A percentile compares a stretch with the other conserved stretches of the same genome.
Evolutionary conservation across 1,284 basidiomycete genomes (phyloP).

Genomic region (Farysia itapuensis): DNA sequence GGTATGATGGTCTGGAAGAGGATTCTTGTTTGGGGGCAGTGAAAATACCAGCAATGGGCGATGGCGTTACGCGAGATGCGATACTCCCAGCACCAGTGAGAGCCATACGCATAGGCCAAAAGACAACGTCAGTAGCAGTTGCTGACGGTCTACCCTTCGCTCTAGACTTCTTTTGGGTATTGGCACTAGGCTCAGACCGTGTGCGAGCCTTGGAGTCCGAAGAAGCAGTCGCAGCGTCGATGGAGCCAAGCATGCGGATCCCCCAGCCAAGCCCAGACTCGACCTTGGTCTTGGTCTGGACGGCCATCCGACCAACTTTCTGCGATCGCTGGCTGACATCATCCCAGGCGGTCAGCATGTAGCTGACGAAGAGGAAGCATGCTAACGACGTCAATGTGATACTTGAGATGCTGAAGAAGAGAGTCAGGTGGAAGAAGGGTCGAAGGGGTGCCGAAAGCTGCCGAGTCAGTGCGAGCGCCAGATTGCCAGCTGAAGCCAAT

Average conservation of each 20-base stretch:
- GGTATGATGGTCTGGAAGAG: not conserved
- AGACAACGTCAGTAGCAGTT: slow-evolving; percentile 2
- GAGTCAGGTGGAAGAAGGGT: slow-evolving; percentile 43
- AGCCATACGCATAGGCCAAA: slow-evolving; percentile 26
- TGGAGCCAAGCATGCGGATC: slow-evolving; percentile 20
- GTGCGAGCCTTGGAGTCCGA: not conserved
- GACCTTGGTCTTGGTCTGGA: slow-evolving; percentile 19
- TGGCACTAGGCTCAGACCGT: not conserved
- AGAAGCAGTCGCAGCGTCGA: not conserved
- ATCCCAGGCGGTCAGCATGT: slow-evolving; percentile 48
- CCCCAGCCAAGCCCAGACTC: slow-evolving; percentile 36
- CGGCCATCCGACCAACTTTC: slow-evolving; percentile 25
- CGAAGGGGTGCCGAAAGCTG: slow-evolving; percentile 44
- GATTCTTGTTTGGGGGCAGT: not conserved
- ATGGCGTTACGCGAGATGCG: slow-evolving; percentile 9
- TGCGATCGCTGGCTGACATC: slow-evolving; percentile 32
- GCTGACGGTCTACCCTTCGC: not conserved
- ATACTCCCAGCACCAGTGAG: slow-evolving; percentile 9
- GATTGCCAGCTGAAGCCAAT: slow-evolving; percentile 37
- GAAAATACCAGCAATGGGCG: slow-evolving; percentile 1
- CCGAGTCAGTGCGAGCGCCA: slow-evolving; percentile 44
- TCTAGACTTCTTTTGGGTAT: not conserved
- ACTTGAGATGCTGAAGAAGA: slow-evolving; percentile 47
- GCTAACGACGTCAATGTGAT: slow-evolving; percentile 40
- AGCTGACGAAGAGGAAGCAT: slow-evolving; percentile 41